Evolutionary conservation across 2,329 filamentous ascomycete species (phyloP).

Genomic region (Chrysoporthe deuterocubensis): DNA sequence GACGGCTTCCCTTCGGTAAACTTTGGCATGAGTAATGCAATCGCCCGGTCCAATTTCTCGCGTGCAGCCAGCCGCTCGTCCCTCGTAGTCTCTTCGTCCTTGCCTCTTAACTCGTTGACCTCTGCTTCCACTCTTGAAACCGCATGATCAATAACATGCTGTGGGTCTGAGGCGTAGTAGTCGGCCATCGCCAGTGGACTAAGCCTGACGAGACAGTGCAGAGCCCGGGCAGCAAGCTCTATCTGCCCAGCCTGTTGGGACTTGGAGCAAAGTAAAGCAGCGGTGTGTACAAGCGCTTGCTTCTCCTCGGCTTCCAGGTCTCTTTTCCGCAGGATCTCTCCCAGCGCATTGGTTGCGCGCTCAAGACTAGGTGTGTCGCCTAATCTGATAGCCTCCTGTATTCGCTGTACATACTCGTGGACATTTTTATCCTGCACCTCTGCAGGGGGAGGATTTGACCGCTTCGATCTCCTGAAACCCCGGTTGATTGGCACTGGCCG

Average conservation of each 20-base stretch:
- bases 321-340: slow-evolving; percentile 8
- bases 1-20: slow-evolving; percentile 33
- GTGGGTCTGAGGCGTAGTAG: slow-evolving; percentile 43
- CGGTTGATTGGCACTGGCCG: background rate
- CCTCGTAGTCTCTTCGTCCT: background rate
- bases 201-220: slow-evolving; percentile 34
- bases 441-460: background rate
- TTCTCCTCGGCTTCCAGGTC: slow-evolving; percentile 16
- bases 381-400: slow-evolving; percentile 9
- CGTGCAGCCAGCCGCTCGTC: slow-evolving; percentile 1
- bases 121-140: slow-evolving; percentile 29
- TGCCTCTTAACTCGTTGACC: background rate
- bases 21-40: slow-evolving; percentile 39
- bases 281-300: slow-evolving; percentile 31
- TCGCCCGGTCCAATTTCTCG: slow-evolving; percentile 32
- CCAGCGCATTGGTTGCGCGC: slow-evolving; percentile 7
- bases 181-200: slow-evolving; percentile 38
- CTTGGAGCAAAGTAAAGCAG: slow-evolving; percentile 38
- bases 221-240: slow-evolving; percentile 39
- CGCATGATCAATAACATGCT: slow-evolving; percentile 39
- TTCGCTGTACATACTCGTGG: slow-evolving; percentile 16
- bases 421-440: background rate
- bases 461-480: background rate
- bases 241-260: slow-evolving; percentile 39
- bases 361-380: slow-evolving; percentile 12